Evolutionary conservation across 768 basidiomycete genomes (phyloP), one percentile per base, ranked within the genome.

Genomic region (Brasilioporus rufonigricans): DNA sequence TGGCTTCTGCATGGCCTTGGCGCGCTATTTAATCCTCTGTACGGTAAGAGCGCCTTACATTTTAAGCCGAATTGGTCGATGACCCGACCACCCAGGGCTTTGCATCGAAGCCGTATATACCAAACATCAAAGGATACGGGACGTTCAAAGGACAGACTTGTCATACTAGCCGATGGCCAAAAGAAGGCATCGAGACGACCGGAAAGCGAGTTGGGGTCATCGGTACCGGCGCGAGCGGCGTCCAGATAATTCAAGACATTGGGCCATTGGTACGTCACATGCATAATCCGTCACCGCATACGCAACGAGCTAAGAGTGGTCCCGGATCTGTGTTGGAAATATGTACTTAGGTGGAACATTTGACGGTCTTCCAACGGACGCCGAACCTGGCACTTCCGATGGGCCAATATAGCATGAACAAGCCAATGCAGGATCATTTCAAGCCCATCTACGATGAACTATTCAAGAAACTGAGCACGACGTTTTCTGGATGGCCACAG

Each of bases 341-440:
- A n/a, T n/a, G n/a, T 16, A 61, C 13, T 11, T n/a, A 57, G 60
- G 55, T 62, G 6, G 46, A 29, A 0, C 53, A 62, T 23, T 11
- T 58, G 43, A 62, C 56, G 21, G 52, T 61, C 3, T 62, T 61
- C 29, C 56, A 62, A 33, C 60, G 56, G 9, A 61, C 61, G 0
- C 56, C 61, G 10, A 61, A 62, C 27, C 4, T 52, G n/a, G 49
- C 61, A 7, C 3, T 61, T 3, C 61, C 61, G 7, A 61, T 53
- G 55, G 10, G 21, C 1, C 61, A 57, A 39, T 48, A 43, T 13
- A 10, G 16, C 5, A 1, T 61, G 1, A 61, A 21, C 43, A 52
- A 31, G 19, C 16, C 51, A 1, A 29, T 45, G 0, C 61, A 61
- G 18, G 52, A 53, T n/a, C 52, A 57, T 16, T 57, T 61, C 52